Conservation (phyloP, 225 moss, liverwort and hornwort genomes). For the Pseudisothecium myosuroides region DNA sequence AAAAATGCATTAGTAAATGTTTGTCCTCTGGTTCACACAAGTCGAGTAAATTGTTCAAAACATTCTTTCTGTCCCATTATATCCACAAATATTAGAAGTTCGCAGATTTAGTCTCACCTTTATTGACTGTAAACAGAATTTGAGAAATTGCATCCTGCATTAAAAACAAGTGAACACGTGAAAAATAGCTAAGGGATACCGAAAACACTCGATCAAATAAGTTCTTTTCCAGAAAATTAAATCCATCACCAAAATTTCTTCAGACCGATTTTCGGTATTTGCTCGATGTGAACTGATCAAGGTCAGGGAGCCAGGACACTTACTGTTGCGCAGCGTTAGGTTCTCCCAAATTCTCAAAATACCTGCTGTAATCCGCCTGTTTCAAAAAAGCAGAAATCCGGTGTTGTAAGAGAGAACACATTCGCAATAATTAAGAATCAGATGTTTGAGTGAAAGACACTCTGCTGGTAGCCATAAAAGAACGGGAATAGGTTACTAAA, state of each 20-base stretch:
- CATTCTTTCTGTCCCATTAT: neutral
- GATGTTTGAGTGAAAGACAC: neutral
- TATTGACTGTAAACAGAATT: constrained; percentile 76
- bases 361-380: constrained; percentile 84
- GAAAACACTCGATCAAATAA: neutral
- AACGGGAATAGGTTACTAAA: neutral
- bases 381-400: neutral
- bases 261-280: neutral
- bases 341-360: constrained; percentile 76
- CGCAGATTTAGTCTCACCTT: constrained; percentile 23
- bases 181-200: neutral
- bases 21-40: neutral
- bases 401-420: neutral
- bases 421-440: neutral
- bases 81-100: neutral
- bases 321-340: constrained; percentile 67
- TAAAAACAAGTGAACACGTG: neutral
- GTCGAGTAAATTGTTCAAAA: neutral
- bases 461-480: neutral
- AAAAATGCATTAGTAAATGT: neutral
- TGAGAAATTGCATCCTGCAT: constrained; percentile 80
- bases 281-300: neutral
- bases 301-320: neutral
- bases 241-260: neutral
- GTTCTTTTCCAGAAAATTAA: neutral